Evolutionary conservation across 1,284 basidiomycete species (phyloP).

Genomic region (Coriolopsis trogii): DNA sequence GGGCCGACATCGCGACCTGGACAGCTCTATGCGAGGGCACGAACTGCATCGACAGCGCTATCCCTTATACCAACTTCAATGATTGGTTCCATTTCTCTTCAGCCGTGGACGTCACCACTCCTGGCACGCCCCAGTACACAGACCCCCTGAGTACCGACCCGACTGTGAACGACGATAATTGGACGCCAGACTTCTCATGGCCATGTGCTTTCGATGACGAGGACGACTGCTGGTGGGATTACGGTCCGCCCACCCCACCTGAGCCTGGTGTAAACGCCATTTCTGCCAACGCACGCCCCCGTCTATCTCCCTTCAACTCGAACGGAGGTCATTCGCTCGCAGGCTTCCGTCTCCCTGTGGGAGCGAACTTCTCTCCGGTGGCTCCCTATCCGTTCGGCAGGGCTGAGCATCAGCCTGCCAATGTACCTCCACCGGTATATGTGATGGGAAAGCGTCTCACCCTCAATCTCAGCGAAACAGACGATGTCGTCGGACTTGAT

Average conservation of each 20-base stretch:
- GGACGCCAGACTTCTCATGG: slow-evolving; percentile 5
- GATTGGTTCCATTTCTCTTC: slow-evolving; percentile 13
- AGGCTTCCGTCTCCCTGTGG: no score
- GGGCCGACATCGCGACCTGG: slow-evolving; percentile 8
- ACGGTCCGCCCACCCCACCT: slow-evolving; percentile 9
- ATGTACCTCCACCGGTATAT: slow-evolving; percentile 7
- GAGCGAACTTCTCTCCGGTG: no score
- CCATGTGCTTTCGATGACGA: slow-evolving; percentile 8
- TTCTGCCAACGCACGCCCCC: no score
- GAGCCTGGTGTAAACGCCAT: no score
- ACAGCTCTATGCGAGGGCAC: background rate
- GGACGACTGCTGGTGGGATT: slow-evolving; percentile 11
- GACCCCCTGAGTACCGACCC: background rate
- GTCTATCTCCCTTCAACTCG: no score
- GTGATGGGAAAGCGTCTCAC: slow-evolving; percentile 5
- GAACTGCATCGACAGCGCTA: slow-evolving; percentile 2
- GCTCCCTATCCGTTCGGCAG: slow-evolving; percentile 1
- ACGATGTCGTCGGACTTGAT: no score
- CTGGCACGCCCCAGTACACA: slow-evolving; percentile 3
- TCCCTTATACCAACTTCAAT: slow-evolving; percentile 11
- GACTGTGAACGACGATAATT: slow-evolving; percentile 5
- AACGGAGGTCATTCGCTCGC: no score
- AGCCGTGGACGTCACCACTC: slow-evolving; percentile 1
- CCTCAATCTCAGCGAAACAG: slow-evolving; percentile 2
- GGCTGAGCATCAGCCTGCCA: slow-evolving; percentile 2